phyloP scores from a whole-genome alignment of 2,329 filamentous ascomycete species.

The Aureobasidium zeae region DNA sequence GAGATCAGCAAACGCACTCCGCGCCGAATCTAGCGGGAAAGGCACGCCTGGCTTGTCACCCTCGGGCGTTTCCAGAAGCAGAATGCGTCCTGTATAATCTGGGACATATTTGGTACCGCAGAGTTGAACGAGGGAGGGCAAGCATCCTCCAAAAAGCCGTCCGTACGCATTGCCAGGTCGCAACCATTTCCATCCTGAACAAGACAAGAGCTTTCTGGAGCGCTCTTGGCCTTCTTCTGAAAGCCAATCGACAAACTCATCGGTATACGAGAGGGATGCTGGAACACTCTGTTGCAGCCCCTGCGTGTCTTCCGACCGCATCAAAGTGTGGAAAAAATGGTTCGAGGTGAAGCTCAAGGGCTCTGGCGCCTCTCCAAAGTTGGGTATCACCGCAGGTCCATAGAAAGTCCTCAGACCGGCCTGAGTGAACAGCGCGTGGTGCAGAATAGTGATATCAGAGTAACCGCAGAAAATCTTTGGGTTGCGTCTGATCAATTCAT shows the following conservation, averaged over 20 bases:
- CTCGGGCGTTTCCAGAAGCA: slow-evolving; percentile 16
- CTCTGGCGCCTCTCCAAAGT: slow-evolving; percentile 22
- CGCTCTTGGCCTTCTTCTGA: not conserved
- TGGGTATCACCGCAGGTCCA: slow-evolving; percentile 22
- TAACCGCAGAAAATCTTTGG: slow-evolving; percentile 30
- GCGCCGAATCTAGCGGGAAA: not conserved
- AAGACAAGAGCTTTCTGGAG: not conserved
- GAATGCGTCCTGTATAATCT: slow-evolving; percentile 1
- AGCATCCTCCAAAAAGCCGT: slow-evolving; percentile 14
- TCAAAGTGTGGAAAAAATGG: slow-evolving; percentile 18
- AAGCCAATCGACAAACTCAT: slow-evolving; percentile 14
- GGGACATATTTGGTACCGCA: slow-evolving; percentile 9
- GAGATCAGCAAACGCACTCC: slow-evolving; percentile 10
- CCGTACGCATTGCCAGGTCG: slow-evolving; percentile 15
- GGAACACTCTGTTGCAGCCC: no score
- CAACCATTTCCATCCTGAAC: slow-evolving; percentile 17
- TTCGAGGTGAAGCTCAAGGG: slow-evolving; percentile 19
- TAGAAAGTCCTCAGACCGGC: slow-evolving; percentile 25
- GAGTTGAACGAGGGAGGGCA: slow-evolving; percentile 14
- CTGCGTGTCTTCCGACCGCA: not conserved
- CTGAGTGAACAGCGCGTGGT: slow-evolving; percentile 21
- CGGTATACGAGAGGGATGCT: not conserved
- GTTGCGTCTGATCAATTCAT: slow-evolving; percentile 22
- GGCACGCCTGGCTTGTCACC: not conserved
- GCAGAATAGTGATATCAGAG: slow-evolving; percentile 26